These are phyloP conservation scores for Lagerstroemia speciosa DNA, from an alignment of 345 rosid species.

Conservation along the genomic window DNA sequence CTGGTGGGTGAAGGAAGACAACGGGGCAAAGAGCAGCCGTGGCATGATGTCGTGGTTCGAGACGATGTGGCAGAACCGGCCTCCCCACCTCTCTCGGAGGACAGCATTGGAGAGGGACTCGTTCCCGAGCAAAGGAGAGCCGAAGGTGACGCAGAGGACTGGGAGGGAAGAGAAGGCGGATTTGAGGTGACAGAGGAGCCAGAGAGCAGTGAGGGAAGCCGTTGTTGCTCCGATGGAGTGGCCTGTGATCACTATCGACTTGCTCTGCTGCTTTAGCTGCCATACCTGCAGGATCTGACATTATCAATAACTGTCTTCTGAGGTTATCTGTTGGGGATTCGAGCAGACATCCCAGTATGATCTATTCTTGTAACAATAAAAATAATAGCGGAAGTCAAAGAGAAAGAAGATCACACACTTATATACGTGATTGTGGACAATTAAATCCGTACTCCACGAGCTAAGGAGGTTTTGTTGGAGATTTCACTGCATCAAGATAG, in stretches of 20 bases:
- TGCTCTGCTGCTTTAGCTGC: constrained; percentile 20
- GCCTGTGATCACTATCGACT: constrained; percentile 58
- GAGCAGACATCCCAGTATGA: too few species aligned
- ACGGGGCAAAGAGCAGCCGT: constrained; percentile 36
- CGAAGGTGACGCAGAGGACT: constrained; percentile 69
- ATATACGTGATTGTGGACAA: too few species aligned
- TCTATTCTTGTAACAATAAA: too few species aligned
- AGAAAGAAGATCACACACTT: too few species aligned
- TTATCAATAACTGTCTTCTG: too few species aligned
- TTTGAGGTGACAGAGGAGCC: constrained; percentile 54
- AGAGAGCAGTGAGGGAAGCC: constrained; percentile 57
- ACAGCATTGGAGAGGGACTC: constrained; percentile 43
- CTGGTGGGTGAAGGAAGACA: constrained; percentile 11
- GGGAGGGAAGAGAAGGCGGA: constrained; percentile 18
- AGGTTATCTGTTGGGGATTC: too few species aligned
- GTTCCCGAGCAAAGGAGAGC: constrained; percentile 68
- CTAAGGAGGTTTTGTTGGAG: too few species aligned
- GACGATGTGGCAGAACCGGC: constrained; percentile 60
- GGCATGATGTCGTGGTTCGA: constrained; percentile 52
- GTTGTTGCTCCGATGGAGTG: constrained; percentile 63
- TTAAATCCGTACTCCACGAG: too few species aligned
- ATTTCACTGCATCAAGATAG: too few species aligned
- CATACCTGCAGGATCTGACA: constrained; percentile 28
- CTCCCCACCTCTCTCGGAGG: constrained; percentile 48
- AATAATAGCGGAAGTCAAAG: too few species aligned